Conservation (phyloP, 2,329 filamentous ascomycete genomes). For the Pseudocercospora cruenta region DNA sequence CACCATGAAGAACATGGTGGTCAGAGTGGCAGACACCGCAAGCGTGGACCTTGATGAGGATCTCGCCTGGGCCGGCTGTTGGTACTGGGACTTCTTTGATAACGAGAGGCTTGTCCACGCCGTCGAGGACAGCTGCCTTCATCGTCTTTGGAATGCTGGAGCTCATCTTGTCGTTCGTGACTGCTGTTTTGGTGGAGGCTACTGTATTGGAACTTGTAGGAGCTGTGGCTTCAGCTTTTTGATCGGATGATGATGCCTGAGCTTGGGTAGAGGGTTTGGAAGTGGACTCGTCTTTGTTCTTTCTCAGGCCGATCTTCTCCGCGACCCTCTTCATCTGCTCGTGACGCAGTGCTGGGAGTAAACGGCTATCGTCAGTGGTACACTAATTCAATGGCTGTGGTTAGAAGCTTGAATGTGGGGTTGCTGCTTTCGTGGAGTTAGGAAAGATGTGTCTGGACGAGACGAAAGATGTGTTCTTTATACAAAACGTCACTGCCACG, state of each 20-base stretch:
- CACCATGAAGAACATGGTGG: constrained; percentile 57
- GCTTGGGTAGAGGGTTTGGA: neutral
- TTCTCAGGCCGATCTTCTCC: constrained; percentile 6
- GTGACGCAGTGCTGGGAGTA: constrained; percentile 2
- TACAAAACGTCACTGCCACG: neutral
- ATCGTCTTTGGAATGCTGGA: constrained; percentile 61
- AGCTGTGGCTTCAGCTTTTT: neutral
- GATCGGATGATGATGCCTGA: neutral
- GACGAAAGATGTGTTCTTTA: neutral
- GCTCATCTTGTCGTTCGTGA: constrained; percentile 13
- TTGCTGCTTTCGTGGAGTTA: neutral
- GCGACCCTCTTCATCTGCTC: constrained; percentile 4
- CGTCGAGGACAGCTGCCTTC: constrained; percentile 66
- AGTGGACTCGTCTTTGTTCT: constrained; percentile 2
- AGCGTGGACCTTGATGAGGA: constrained; percentile 72
- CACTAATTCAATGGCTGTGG: constrained; percentile 1
- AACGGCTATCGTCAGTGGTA: neutral
- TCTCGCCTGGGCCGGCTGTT: constrained; percentile 58
- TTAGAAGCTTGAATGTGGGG: neutral
- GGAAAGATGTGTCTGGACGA: neutral
- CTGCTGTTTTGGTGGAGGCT: neutral
- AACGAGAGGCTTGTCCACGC: constrained; percentile 55
- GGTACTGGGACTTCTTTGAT: constrained; percentile 65
- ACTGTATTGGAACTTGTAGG: neutral
- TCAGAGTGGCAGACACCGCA: constrained; percentile 75